phyloP scores from a whole-genome alignment of 768 basidiomycete species.

The Lactarius evosmus region DNA sequence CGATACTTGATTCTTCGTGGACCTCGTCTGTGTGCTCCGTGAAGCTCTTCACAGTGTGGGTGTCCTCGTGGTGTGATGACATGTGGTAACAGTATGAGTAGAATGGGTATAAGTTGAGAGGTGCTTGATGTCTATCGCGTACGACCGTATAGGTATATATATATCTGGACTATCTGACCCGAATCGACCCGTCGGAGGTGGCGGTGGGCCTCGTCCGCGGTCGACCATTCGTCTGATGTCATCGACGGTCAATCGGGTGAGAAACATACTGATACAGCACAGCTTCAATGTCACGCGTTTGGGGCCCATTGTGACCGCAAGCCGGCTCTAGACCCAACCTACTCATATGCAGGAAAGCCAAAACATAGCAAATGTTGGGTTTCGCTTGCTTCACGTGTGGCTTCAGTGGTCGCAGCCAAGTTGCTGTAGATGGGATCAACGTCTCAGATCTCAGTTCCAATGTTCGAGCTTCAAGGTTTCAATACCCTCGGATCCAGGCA shows the following conservation, averaged over 20 bases:
- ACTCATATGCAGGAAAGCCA: not conserved
- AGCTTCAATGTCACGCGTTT: not conserved
- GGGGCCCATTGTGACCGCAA: not conserved
- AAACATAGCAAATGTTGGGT: not conserved
- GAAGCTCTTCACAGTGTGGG: not conserved
- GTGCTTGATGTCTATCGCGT: not conserved
- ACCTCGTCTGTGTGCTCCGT: not conserved
- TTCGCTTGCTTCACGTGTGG: not conserved
- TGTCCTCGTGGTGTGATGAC: conserved; percentile 9
- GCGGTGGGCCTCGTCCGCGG: not conserved
- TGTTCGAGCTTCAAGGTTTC: not conserved
- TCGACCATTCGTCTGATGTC: not conserved
- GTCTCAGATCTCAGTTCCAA: not conserved
- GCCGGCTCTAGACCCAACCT: not conserved
- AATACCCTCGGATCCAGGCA: not conserved
- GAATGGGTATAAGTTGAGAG: not conserved
- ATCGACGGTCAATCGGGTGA: not conserved
- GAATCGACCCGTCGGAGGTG: not conserved
- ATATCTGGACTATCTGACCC: not conserved
- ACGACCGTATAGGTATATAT: not conserved
- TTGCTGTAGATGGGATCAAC: not conserved
- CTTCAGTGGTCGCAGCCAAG: not conserved
- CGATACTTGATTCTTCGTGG: not conserved
- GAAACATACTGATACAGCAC: not conserved
- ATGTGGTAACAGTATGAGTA: conserved; percentile 3